These are phyloP conservation scores for Phalaenopsis equestris DNA, from an alignment of 106 monocot genomes.

Conservation along the genomic window DNA sequence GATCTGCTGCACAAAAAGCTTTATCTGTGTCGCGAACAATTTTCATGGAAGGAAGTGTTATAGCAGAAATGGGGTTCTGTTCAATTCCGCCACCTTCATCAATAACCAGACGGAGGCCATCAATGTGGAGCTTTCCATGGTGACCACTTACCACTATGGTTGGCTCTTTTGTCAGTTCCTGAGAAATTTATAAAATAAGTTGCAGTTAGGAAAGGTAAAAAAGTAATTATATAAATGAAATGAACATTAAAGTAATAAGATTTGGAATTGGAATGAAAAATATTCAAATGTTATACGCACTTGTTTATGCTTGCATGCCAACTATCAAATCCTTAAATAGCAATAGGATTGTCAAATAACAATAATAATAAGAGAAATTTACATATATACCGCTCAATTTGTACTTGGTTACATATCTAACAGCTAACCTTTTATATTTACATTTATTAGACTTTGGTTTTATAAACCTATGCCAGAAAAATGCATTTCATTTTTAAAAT, in stretches of 20 bases:
- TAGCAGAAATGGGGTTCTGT: constrained; percentile 63
- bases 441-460: no score
- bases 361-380: no score
- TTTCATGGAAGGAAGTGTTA: constrained; percentile 62
- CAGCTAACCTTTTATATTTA: no score
- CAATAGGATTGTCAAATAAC: no score
- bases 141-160: constrained; percentile 78
- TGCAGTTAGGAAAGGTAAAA: not conserved
- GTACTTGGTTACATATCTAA: no score
- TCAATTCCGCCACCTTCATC: constrained; percentile 86
- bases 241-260: not conserved
- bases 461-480: no score
- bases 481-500: no score
- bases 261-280: not conserved
- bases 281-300: not conserved
- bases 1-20: not conserved
- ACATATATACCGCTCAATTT: no score
- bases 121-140: constrained; percentile 74
- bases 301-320: not conserved
- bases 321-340: no score
- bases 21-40: constrained; percentile 56
- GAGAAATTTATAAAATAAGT: not conserved
- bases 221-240: not conserved
- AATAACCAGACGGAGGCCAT: constrained; percentile 81
- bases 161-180: constrained; percentile 62